Evolutionary conservation across 2,329 filamentous ascomycete genomes (phyloP).

Genomic region (Ascochyta rabiei): DNA sequence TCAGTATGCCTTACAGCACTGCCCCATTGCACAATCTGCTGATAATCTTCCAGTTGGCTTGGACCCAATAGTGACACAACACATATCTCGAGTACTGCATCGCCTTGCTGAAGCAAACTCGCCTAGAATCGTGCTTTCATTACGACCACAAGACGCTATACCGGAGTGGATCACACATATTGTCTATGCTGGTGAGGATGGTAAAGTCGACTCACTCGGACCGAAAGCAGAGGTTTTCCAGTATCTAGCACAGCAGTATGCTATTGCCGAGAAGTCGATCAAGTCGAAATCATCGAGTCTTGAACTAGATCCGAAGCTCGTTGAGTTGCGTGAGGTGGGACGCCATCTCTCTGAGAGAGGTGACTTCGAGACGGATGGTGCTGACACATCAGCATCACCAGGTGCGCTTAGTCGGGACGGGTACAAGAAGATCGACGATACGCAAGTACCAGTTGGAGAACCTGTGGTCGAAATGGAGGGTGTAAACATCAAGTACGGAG

Average conservation of each 20-base stretch:
- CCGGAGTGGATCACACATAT: constrained; percentile 92
- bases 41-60: constrained; percentile 69
- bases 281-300: background rate
- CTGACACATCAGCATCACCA: constrained; percentile 1
- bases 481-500: constrained; percentile 79
- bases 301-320: constrained; percentile 24
- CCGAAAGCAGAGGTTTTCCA: constrained; percentile 67
- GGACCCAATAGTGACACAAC: constrained; percentile 79
- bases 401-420: constrained; percentile 39
- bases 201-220: constrained; percentile 70
- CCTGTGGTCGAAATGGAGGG: constrained; percentile 85
- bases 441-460: constrained; percentile 58
- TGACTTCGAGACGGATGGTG: constrained; percentile 29
- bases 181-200: constrained; percentile 71
- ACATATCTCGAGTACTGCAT: constrained; percentile 73
- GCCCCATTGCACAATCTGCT: background rate
- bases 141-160: constrained; percentile 83
- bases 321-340: constrained; percentile 37
- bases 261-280: constrained; percentile 43
- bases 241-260: constrained; percentile 42
- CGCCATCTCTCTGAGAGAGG: constrained; percentile 36
- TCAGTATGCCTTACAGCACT: constrained; percentile 60
- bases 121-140: constrained; percentile 76
- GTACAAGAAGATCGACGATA: constrained; percentile 32
- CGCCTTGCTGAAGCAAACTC: constrained; percentile 68